Evolutionary conservation across 2,329 filamentous ascomycete species (phyloP), one percentile per base, ranked within the genome.

Genomic region (Lanzia echinophila): DNA sequence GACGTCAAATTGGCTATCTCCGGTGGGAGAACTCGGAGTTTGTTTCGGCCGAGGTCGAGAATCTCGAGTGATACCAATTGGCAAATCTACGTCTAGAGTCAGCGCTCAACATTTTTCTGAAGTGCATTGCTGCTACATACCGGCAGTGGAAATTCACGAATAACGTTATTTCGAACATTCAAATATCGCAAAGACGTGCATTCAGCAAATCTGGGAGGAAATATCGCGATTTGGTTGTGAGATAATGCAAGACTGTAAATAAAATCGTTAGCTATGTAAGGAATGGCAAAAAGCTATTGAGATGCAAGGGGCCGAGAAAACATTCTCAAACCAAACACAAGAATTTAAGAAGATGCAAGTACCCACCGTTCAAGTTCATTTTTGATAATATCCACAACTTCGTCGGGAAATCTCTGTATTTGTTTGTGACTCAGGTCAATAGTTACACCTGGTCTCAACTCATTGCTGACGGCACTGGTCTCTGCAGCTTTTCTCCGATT

Each of bases 11-110:
- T 89, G 56, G 81, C 82, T 58, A 96, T 88, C 51, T 91, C 87
- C 45, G 85, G 81, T 0, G 92, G 90, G 2, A 97, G 78, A 10
- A 80, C 75, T 46, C 80, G 81, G 57, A 97, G 83, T 68, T 87
- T 89, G 68, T 97, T 97, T 63, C 88, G 83, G 68, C 90, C 91
- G 52, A 97, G 79, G 71, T 97, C 92, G 57, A 97, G 80, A 56
- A 96, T 96, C 71, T 97, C 91, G 53, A 97, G 80, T 33, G 90
- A 87, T 50, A 82, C 85, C 58, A 97, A 78, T 69, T 90, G 84
- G 68, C 92, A 91, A 55, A 97, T 81, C 90, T 95, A 54, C 42
- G 8, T 52, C 19, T 20, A 38, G 39, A 42, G 43, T 64, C 53
- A 64, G 58, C 46, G 44, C 34, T 34, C 13, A 33, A 28, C 36